Base-by-base conservation (phyloP, 2,329 filamentous ascomycete genomes). In the Aspergillus novoparasiticus region DNA sequence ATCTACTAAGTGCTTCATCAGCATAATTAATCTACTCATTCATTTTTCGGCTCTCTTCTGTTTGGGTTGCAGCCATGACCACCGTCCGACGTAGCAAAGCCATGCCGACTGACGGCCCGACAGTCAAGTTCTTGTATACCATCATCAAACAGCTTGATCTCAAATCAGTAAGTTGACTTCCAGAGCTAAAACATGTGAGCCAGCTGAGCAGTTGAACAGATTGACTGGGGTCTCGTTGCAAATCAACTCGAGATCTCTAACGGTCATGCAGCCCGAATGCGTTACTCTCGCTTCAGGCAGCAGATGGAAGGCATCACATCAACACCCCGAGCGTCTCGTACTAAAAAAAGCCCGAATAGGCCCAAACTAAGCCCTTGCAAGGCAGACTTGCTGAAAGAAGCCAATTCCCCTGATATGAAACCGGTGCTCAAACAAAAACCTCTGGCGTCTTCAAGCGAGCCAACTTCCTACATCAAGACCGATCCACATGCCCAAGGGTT, bases 211-310 rank as follows among this genome's bases (percentile, higher is more conserved):
- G 9, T 34, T n/a, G 19, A n/a, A 21, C 58, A 85, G 83, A 80
- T 86, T 65, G 82, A 86, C 66, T 86, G 85, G 85, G 80, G 80
- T 55, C 70, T 77, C 45, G 82, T 86, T 19, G 84, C 84, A 16
- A 73, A 72, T 3, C 75, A 83, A 54, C 73, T 83, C 14, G 81
- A 81, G 51, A 84, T 86, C 59, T 83, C 82, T 41, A 86, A 86
- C 59, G 85, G 84, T 43, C 85, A 86, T 68, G 84, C 84, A 4
- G 84, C 84, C 16, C 82, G 84, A 45, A 86, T 86, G 84, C 81
- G 85, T 32, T 86, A 82, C 71, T 83, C 81, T 26, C 82, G 84
- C 41, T 85, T 86, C 73, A 81, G 79, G 62, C 78, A 81, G 60
- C 82, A 85, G 54, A 84, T 85, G 77, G 84, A 86, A 63, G 81